Conservation (phyloP, 1,284 basidiomycete genomes). For the Ustilago sp. region DNA sequence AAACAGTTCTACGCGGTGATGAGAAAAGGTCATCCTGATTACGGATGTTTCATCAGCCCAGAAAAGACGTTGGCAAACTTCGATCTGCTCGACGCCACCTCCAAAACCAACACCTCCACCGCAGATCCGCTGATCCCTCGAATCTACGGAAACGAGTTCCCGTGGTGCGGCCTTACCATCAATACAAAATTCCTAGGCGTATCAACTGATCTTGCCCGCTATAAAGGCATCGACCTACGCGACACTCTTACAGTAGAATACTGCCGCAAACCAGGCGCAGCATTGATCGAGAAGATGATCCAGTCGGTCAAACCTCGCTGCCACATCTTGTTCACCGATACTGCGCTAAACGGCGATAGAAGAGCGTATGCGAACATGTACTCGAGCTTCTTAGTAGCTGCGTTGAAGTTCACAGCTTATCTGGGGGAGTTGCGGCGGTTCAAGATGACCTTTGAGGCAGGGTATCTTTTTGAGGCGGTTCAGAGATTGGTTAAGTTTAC, state of each 20-base stretch:
- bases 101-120: not conserved
- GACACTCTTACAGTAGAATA: conserved; percentile 69
- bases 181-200: conserved; percentile 53
- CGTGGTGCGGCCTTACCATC: conserved; percentile 67
- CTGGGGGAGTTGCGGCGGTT: conserved; percentile 75
- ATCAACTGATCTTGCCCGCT: conserved; percentile 56
- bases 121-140: conserved; percentile 56
- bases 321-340: conserved; percentile 83
- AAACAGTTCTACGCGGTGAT: conserved; percentile 81
- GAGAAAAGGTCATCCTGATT: conserved; percentile 80
- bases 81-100: conserved; percentile 77
- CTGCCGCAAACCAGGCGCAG: conserved; percentile 55
- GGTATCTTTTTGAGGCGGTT: conserved; percentile 27
- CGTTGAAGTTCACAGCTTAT: conserved; percentile 89
- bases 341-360: conserved; percentile 76
- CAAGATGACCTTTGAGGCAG: conserved; percentile 16
- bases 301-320: conserved; percentile 54
- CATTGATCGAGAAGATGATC: conserved; percentile 63
- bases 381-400: conserved; percentile 84
- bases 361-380: conserved; percentile 84
- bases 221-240: conserved; percentile 57
- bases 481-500: conserved; percentile 39
- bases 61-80: conserved; percentile 90
- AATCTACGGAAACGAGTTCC: conserved; percentile 51
- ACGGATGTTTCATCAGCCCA: conserved; percentile 87